Percentiles rank a stretch among this genome's conserved stretches.
Evolutionary conservation across 345 rosid species (phyloP).

Genomic region (Brassica cretica): DNA sequence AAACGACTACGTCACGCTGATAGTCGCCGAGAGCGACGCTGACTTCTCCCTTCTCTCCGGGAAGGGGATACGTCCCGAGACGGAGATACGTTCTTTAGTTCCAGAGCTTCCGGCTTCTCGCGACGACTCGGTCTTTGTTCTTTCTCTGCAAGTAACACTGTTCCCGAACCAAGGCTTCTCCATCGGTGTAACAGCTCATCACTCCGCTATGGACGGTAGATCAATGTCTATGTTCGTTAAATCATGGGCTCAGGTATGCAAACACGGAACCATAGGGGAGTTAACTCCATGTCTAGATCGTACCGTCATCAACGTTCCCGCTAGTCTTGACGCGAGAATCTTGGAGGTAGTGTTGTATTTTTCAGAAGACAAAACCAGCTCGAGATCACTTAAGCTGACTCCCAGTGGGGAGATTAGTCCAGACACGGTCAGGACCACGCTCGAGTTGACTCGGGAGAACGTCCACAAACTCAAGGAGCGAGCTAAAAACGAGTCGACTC

Average conservation of each 20-base stretch:
- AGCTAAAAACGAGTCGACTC: neutral
- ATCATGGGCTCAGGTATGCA: conserved; percentile 38
- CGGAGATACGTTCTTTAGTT: conserved; percentile 17
- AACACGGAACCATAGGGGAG: neutral
- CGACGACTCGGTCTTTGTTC: neutral
- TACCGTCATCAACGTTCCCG: conserved; percentile 4
- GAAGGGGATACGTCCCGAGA: conserved; percentile 7
- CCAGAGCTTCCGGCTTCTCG: conserved; percentile 22
- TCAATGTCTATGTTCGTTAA: conserved; percentile 15
- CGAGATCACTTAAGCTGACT: conserved; percentile 10
- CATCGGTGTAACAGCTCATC: conserved; percentile 33
- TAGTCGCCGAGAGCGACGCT: conserved; percentile 29
- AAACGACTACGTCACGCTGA: conserved; percentile 33
- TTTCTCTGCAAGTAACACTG: conserved; percentile 30
- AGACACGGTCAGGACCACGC: conserved; percentile 29
- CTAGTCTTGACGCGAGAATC: neutral
- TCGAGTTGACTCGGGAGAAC: conserved; percentile 24
- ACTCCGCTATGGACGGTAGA: conserved; percentile 30
- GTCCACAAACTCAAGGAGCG: conserved; percentile 26
- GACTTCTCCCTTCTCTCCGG: conserved; percentile 28
- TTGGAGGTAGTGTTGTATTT: neutral
- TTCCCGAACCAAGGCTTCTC: conserved; percentile 35
- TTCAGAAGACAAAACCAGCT: neutral
- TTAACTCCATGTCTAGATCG: conserved; percentile 38
- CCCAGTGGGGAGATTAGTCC: neutral